Evolutionary conservation across 2,329 filamentous ascomycete species (phyloP).

Genomic region (Exophiala xenobiotica): DNA sequence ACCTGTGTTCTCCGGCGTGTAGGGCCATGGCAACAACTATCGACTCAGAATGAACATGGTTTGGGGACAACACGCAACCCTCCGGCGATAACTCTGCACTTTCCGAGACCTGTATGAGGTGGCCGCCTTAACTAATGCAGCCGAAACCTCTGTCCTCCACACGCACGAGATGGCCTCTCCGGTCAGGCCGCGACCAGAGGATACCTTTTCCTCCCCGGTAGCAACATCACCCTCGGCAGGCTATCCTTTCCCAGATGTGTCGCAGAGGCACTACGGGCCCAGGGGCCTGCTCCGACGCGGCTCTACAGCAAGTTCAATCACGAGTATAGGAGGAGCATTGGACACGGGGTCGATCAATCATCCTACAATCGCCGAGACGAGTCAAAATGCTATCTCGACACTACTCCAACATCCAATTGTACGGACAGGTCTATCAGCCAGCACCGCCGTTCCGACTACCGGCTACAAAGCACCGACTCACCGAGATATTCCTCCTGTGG

Average conservation of each 20-base stretch:
- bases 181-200: conserved; percentile 14
- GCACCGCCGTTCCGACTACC: conserved; percentile 66
- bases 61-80: neutral
- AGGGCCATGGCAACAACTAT: no score
- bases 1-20: no score
- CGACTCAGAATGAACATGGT: no score
- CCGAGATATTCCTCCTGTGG: conserved; percentile 88
- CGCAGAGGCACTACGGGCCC: conserved; percentile 13
- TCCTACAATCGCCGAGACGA: conserved; percentile 66
- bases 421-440: conserved; percentile 79
- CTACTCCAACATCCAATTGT: conserved; percentile 89
- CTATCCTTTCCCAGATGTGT: conserved; percentile 29
- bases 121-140: neutral
- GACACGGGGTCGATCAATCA: conserved; percentile 60
- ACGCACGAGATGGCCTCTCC: conserved; percentile 21
- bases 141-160: neutral
- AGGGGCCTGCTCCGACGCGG: conserved; percentile 58
- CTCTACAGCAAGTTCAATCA: conserved; percentile 83
- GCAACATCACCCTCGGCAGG: conserved; percentile 16
- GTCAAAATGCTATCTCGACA: conserved; percentile 91
- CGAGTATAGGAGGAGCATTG: conserved; percentile 80
- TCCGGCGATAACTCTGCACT: no score
- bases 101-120: neutral
- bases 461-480: conserved; percentile 79
- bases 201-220: conserved; percentile 16